Base-by-base conservation (phyloP, 768 basidiomycete species). In the Calocera viscosa region DNA sequence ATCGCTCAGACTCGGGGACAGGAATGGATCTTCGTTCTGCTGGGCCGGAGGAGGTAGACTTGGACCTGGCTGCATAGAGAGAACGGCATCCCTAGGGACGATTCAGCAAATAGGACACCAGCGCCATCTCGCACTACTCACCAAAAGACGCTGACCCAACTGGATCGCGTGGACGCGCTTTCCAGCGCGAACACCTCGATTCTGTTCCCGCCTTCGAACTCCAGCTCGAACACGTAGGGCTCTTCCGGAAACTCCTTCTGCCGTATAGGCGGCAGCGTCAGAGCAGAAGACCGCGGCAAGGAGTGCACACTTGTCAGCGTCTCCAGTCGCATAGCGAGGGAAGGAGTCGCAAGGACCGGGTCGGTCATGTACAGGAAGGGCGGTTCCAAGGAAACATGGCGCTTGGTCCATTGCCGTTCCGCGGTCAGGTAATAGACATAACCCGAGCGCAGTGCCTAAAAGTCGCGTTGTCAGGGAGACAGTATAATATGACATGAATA, bases 221-320 rank as follows among this genome's bases (percentile, higher is more conserved):
- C 53, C 14, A 60, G 53, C 30, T 60, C 53, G 30, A 60, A 60
- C 16, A 60, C 53, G 30, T 60, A 60, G 14, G 53, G 53, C 53
- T 60, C 53, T 7, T 60, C 53, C 16, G 53, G 53, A 30, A 60
- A 60, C 26, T 60, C 53, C 53, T 60, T 60, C 53, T 60, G 53
- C 16, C 53, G 11, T 14, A 60, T 60, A 2, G 53, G 53, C 7
- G 53, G 53, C 11, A 60, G 53, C 26, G 53, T 60, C 8, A 60
- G 53, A 2, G 53, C 53, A 2, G 53, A 60, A 10, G 53, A 60
- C 8, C 53, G 53, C 8, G 53, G 53, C 5, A 60, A 19, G 26
- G 53, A 60, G 53, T 60, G 53, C 53, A 60, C 53, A 26, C 53
- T 60, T 30, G 53, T 60, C 26, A 60, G 53, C 16, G 53, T 60